Percentiles rank a stretch among this genome's conserved stretches.
Conservation (phyloP, 176 grass and related monocot species). For the Alopecurus myosuroides region DNA sequence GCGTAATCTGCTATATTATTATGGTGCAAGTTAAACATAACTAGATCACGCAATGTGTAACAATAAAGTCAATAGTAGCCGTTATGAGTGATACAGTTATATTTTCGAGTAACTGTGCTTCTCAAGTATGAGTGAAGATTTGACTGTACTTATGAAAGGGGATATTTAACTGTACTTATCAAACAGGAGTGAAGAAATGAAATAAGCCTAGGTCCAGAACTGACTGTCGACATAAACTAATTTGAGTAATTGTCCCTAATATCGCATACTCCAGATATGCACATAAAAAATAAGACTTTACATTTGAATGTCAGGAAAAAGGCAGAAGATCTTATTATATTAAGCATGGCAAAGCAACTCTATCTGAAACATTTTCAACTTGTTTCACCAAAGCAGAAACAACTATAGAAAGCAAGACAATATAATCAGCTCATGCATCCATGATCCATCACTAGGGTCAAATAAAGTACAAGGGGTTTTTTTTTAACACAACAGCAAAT, state of each 20-base stretch:
- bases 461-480: neutral
- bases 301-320: neutral
- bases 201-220: neutral
- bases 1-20: too few species aligned
- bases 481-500: neutral
- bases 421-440: neutral
- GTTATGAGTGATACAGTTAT: neutral
- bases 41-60: neutral
- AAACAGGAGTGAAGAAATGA: neutral
- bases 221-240: neutral
- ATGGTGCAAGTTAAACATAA: neutral
- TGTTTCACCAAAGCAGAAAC: neutral
- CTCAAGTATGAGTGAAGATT: neutral
- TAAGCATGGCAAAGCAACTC: neutral
- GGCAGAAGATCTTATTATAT: neutral
- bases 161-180: neutral
- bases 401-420: neutral
- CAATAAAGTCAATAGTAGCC: neutral
- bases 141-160: neutral
- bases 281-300: slow-evolving; percentile 10
- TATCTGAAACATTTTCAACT: slow-evolving; percentile 7
- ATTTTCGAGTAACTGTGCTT: too few species aligned
- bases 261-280: neutral
- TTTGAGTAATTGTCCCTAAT: neutral
- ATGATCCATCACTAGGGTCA: neutral